Evolutionary conservation across 2,329 filamentous ascomycete species (phyloP).

Genomic region (Cercospora sp.): DNA sequence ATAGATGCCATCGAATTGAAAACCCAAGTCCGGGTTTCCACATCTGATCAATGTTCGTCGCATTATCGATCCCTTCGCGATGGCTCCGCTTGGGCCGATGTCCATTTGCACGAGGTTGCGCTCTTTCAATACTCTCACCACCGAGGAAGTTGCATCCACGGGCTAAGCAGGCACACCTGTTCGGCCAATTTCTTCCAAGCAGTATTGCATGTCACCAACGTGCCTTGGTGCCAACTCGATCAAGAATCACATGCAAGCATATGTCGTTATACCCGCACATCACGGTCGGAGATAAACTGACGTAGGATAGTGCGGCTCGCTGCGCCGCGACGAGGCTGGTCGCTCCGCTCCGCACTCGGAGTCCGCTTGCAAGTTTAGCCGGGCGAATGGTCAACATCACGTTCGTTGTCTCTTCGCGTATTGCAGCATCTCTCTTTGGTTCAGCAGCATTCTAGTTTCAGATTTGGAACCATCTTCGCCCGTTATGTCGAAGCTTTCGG

Average conservation of each 20-base stretch:
- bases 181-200: neutral
- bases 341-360: neutral
- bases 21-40: neutral
- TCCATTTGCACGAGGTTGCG: neutral
- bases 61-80: neutral
- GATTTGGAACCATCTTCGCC: neutral
- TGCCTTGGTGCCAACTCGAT: neutral
- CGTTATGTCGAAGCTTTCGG: slow-evolving; percentile 70
- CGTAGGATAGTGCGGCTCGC: neutral
- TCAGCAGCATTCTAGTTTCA: neutral
- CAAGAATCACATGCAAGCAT: neutral
- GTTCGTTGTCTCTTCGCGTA: neutral
- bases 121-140: neutral
- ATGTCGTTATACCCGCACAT: neutral
- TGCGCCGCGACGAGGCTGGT: neutral
- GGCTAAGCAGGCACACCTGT: neutral
- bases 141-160: neutral
- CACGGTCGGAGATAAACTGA: neutral
- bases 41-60: neutral
- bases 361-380: neutral
- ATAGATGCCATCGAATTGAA: neutral
- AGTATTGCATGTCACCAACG: neutral
- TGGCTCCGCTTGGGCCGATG: neutral
- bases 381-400: neutral
- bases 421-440: neutral